Evolutionary conservation across 768 basidiomycete genomes (phyloP), one percentile per base, ranked within the genome.

Genomic region (Lactarius quietus): DNA sequence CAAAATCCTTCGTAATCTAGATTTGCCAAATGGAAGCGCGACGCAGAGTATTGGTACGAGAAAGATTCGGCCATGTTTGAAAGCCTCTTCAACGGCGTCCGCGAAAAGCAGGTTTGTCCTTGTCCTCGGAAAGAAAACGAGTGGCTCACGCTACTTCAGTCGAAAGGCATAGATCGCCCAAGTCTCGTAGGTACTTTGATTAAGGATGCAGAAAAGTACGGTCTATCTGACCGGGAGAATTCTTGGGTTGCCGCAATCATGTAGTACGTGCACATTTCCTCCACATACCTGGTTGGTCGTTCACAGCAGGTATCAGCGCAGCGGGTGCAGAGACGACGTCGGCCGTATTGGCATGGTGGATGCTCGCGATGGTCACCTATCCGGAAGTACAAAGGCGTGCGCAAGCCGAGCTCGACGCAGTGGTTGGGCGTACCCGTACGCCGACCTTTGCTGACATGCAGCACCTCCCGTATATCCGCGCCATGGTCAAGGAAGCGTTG

Each of bases 401-500:
- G 1, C 65, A 66, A 33, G 45, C 33, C 1, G 65, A 66, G 36
- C 45, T 66, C 33, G 61, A 66, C 28, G 55, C 53, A 6, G 65
- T 66, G 8, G 65, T 66, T 17, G 65, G 65, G 5, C 66, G 57
- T 3, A 10, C 39, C 3, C 57, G 68, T 38, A n/a, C 45, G 14
- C 68, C 68, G 3, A 45, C 67, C 3, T 69, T 61, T n/a, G 62
- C 68, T 3, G 68, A 69, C 39, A 26, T 41, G 1, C 45, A 23
- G 6, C 43, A 60, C 17, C 53, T 69, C 1, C 68, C 68, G 1
- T 69, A 69, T 23, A 63, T 68, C 15, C 51, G 57, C 15, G 68
- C 68, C n/a, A 26, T 69, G 38, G 54, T 69, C 29, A 69, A 69
- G 43, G 68, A 69, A 31, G 31, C 51, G 7, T 52, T 69, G 28